These are phyloP conservation scores for Dacryopinax spathularia DNA, from an alignment of 768 basidiomycete genomes.

Conservation along the genomic window DNA sequence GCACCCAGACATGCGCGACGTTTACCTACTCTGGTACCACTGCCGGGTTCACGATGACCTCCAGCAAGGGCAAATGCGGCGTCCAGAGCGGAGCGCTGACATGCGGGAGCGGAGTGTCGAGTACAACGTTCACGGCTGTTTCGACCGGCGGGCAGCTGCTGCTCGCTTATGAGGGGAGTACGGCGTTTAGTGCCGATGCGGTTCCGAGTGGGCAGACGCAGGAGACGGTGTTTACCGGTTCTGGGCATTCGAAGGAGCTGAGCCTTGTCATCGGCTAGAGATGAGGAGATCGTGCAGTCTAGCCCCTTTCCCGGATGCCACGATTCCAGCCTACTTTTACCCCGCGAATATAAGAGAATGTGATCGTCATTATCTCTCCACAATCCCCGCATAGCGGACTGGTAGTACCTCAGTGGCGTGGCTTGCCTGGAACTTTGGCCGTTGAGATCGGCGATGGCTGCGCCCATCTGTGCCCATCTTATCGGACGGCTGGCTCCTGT, in stretches of 20 bases:
- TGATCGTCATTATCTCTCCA: too few species aligned
- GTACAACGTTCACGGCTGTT: slow-evolving; percentile 35
- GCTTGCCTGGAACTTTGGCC: too few species aligned
- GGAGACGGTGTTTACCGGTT: slow-evolving; percentile 25
- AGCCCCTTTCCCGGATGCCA: too few species aligned
- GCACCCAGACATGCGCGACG: slow-evolving; percentile 45
- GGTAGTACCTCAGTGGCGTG: too few species aligned
- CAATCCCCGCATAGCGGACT: too few species aligned
- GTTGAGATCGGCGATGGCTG: too few species aligned
- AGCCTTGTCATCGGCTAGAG: slow-evolving; percentile 15
- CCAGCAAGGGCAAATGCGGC: slow-evolving; percentile 45
- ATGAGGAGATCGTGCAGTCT: too few species aligned
- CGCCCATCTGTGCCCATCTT: too few species aligned
- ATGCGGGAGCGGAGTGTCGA: slow-evolving; percentile 39
- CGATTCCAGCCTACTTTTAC: too few species aligned
- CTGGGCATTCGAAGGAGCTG: slow-evolving; percentile 17
- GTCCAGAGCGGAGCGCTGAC: slow-evolving; percentile 33
- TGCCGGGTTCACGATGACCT: slow-evolving; percentile 41
- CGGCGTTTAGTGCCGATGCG: slow-evolving; percentile 36
- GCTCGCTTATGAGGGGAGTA: slow-evolving; percentile 37
- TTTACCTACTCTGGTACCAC: slow-evolving; percentile 36
- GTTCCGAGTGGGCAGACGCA: slow-evolving; percentile 35
- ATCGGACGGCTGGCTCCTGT: too few species aligned
- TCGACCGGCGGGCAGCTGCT: slow-evolving; percentile 35
- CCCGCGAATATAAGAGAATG: too few species aligned